Evolutionary conservation across 108 stramenopile genomes (phyloP), one percentile per base, ranked within the genome.

Genomic region (Fragilaria radians): DNA sequence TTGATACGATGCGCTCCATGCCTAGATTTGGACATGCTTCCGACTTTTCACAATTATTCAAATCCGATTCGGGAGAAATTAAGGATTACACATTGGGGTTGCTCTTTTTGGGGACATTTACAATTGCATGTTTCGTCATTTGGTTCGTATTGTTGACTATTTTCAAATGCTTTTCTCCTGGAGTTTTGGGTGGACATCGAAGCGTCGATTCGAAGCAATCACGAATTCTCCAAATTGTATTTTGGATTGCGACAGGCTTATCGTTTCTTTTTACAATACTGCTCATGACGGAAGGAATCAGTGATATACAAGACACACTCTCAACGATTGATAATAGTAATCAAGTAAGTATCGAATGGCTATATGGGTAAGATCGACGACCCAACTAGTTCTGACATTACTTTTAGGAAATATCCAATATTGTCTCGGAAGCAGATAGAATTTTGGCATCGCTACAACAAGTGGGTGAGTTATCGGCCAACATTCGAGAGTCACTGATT

Each of bases 91-190:
- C 48, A 1, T 2, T 59, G n/a, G 73, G 77, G 21, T 0, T 71
- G 24, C 18, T 78, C 4, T 71, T 74, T 47, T 36, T 74, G 2
- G 70, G 60, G 3, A 27, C 34, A 1, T 63, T 78, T 3, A 52
- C 74, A 19, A 28, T 67, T 19, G 46, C 55, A 7, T 49, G 62
- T 0, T 78, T 78, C 51, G 25, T 70, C 0, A 32, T 55, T 18
- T 78, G 77, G 77, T 32, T 55, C 4, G 31, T 74, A 5, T 14
- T 67, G 1, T 46, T 78, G 0, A 22, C 50, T 4, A 28, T 74
- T 5, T 63, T 78, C 49, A 78, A 73, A 57, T 78, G 77, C 56
- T 21, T 70, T 25, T 21, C 28, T 5, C 62, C 73, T 24, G 77
- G 77, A n/a, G 52, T 78, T 28, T 54, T 74, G 25, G 50, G 70